Base-by-base conservation (phyloP, 345 rosid species). In the rapeseed (Brassica napus) region DNA sequence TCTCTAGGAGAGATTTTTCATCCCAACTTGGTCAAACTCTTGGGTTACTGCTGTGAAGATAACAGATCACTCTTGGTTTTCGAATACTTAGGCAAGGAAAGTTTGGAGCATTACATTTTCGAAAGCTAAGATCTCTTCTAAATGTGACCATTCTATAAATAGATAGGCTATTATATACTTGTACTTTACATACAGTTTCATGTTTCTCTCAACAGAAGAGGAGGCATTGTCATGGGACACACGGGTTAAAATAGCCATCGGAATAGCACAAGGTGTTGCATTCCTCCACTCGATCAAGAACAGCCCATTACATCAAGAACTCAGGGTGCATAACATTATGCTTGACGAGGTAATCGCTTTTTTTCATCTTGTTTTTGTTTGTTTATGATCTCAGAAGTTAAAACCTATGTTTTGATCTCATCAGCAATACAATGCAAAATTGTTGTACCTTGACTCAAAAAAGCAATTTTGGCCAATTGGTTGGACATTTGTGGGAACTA, bases 381-480 rank as follows among this genome's bases (percentile, higher is more conserved):
- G 8, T 8, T 28, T 18, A 47, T 64, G 23, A 34, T 54, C 28
- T 57, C 8, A 57, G 23, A 57, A 10, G 49, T 42, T 65, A 75
- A 55, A 34, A 34, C 26, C 5, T n/a, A 4, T n/a, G 26, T 75
- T 55, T 75, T 52, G 54, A 34, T 74, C 39, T 52, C 47, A 30
- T 28, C 78, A 74, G 71, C 54, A 65, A 34, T 74, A 65, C 78
- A 74, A 74, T 9, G 71, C 52, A 54, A 74, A 65, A 34, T 24
- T 74, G 37, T 65, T 74, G 8, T 54, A 65, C 68, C 54, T 65
- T 54, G 71, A 21, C 23, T 11, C 54, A 4, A 14, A 47, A 6
- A 32, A 65, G 2, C 1, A 52, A 52, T n/a, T 18, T 6, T 42
- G 49, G 49, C 49, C 49, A 42, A 10, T 10, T 10, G 49, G 11